Evolutionary conservation across 371 early-diverging fungal species (phyloP), one percentile per base, ranked within the genome.

Genomic region (Mortierella sp.): DNA sequence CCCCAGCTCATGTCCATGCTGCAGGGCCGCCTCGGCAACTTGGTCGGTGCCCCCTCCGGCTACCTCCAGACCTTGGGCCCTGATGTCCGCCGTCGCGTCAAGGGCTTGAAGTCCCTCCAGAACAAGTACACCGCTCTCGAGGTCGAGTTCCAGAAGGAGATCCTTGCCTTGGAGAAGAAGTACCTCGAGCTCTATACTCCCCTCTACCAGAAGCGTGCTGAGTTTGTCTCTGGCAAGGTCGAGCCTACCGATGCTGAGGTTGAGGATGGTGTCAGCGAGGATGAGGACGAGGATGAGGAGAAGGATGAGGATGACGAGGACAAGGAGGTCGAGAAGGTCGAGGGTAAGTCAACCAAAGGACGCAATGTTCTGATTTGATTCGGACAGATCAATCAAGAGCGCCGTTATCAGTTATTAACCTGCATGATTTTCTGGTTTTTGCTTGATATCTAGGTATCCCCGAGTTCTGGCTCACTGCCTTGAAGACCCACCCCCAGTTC

Each of bases 381-480:
- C n/a, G n/a, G n/a, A n/a, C n/a, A n/a, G n/a, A n/a, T n/a, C n/a
- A n/a, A n/a, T n/a, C n/a, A n/a, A n/a, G n/a, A n/a, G n/a, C n/a
- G n/a, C n/a, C n/a, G n/a, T n/a, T n/a, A n/a, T n/a, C n/a, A n/a
- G n/a, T n/a, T n/a, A n/a, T n/a, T n/a, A n/a, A n/a, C n/a, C n/a
- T n/a, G n/a, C n/a, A 47, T 26, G 10, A 47, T 26, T 26, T 52
- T 40, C 31, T 64, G 29, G 39, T 8, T 26, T 40, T 68, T 1
- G 19, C 29, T 13, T 40, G 39, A 39, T 19, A 41, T 55, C 13
- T 43, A 70, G 96, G 95, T 75, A 90, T 95, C 63, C 95, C 95
- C 70, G 93, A 94, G 75, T 99, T 99, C 92, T 99, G 99, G 99
- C 89, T 97, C 47, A 96, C 96, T 31, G 89, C 92, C 43, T 87